phyloP scores from a whole-genome alignment of 805 yeast species.

The Kluyveromyces wickerhamii region DNA sequence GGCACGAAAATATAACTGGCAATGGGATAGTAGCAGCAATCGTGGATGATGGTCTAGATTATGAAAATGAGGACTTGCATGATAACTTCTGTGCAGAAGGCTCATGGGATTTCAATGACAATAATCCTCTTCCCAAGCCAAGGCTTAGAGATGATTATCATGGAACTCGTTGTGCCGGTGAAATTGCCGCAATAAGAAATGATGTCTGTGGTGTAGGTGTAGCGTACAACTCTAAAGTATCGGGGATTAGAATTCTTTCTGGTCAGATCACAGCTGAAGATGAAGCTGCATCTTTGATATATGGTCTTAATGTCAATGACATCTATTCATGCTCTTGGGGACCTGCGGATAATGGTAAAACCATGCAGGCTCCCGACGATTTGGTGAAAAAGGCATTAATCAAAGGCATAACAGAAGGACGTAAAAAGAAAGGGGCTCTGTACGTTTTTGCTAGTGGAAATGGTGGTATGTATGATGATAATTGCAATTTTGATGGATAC shows the following conservation, averaged over 20 bases:
- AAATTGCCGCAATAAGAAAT: constrained; percentile 79
- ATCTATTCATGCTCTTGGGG: constrained; percentile 99
- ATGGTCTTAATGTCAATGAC: constrained; percentile 76
- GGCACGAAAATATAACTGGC: constrained; percentile 80
- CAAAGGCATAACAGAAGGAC: constrained; percentile 79
- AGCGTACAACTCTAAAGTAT: constrained; percentile 78
- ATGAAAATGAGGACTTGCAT: constrained; percentile 62
- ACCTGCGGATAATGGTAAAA: constrained; percentile 84
- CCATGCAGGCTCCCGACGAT: constrained; percentile 77
- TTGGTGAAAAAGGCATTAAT: constrained; percentile 74
- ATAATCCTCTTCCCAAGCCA: constrained; percentile 71
- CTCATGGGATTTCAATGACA: constrained; percentile 88
- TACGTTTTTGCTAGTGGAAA: constrained; percentile 96
- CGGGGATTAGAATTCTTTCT: constrained; percentile 85
- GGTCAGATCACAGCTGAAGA: constrained; percentile 75
- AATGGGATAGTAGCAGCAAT: constrained; percentile 76
- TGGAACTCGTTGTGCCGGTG: constrained; percentile 98
- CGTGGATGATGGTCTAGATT: constrained; percentile 92
- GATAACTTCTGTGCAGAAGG: constrained; percentile 68
- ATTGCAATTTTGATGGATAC: constrained; percentile 95
- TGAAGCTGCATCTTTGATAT: constrained; percentile 83
- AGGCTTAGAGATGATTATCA: constrained; percentile 76
- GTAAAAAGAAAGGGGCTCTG: constrained; percentile 72
- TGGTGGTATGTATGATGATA: constrained; percentile 77
- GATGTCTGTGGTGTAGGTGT: constrained; percentile 93